Evolutionary conservation across 768 basidiomycete genomes (phyloP).

Genomic region (Tricholoma terreum): DNA sequence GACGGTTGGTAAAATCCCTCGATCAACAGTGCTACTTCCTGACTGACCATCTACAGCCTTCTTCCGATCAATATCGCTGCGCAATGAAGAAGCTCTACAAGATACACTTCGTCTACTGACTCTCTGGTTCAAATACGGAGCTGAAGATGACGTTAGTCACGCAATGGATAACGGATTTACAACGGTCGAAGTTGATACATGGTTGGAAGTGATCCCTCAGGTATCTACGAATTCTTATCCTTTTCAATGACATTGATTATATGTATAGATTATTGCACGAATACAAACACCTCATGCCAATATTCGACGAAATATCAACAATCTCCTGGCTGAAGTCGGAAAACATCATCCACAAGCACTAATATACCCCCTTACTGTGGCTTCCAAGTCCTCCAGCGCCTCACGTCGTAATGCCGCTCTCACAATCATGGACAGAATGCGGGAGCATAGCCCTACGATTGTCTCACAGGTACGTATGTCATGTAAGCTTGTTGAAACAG

Average conservation of each 20-base stretch:
- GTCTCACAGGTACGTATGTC: constrained; percentile 69
- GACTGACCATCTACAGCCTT: constrained; percentile 54
- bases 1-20: constrained; percentile 51
- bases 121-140: constrained; percentile 97
- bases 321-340: constrained; percentile 87
- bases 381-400: constrained; percentile 89
- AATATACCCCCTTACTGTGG: constrained; percentile 94
- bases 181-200: constrained; percentile 92
- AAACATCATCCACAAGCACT: constrained; percentile 96
- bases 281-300: constrained; percentile 91
- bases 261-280: constrained; percentile 86
- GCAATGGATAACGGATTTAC: constrained; percentile 87
- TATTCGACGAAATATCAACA: constrained; percentile 86
- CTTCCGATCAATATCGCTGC: constrained; percentile 90
- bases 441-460: constrained; percentile 82
- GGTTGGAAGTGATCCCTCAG: constrained; percentile 98
- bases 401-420: constrained; percentile 80
- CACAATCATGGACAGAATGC: constrained; percentile 88
- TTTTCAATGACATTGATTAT: not conserved
- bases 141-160: constrained; percentile 83
- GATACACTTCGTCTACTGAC: constrained; percentile 92
- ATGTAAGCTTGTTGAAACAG: not conserved
- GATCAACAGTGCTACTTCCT: not conserved
- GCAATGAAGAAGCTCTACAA: constrained; percentile 88
- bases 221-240: constrained; percentile 34